These are phyloP conservation scores for Diaporthe australafricana DNA, from an alignment of 2,329 filamentous ascomycete genomes.

Conservation along the genomic window DNA sequence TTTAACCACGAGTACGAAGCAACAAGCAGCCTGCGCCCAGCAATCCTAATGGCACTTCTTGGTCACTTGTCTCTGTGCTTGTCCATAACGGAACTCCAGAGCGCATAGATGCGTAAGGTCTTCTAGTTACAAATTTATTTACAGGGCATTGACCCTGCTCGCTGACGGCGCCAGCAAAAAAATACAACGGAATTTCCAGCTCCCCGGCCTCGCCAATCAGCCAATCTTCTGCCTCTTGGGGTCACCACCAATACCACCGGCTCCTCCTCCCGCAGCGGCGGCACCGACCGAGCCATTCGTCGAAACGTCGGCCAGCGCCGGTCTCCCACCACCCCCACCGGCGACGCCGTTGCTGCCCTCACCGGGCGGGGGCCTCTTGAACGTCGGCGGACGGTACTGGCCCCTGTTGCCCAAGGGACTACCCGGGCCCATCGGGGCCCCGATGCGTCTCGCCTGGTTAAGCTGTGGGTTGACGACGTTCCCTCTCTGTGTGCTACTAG, in stretches of 20 bases:
- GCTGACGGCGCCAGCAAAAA: background rate
- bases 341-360: conserved; percentile 42
- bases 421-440: conserved; percentile 64
- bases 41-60: background rate
- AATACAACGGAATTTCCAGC: background rate
- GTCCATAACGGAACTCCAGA: conserved; percentile 7
- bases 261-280: conserved; percentile 40
- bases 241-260: conserved; percentile 50
- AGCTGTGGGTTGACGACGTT: conserved; percentile 65
- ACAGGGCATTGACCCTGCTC: no score
- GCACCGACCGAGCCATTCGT: conserved; percentile 52
- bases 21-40: background rate
- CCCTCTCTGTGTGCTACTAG: conserved; percentile 44
- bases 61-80: background rate
- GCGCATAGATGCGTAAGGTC: background rate
- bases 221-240: conserved; percentile 63
- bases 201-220: background rate
- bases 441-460: conserved; percentile 67
- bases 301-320: conserved; percentile 64
- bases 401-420: conserved; percentile 69
- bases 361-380: conserved; percentile 61
- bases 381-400: conserved; percentile 70
- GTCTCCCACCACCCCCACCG: conserved; percentile 43
- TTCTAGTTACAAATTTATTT: no score
- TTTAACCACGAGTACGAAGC: no score